Base-by-base conservation (phyloP, 768 basidiomycete genomes). In the Dentipellis fragilis region DNA sequence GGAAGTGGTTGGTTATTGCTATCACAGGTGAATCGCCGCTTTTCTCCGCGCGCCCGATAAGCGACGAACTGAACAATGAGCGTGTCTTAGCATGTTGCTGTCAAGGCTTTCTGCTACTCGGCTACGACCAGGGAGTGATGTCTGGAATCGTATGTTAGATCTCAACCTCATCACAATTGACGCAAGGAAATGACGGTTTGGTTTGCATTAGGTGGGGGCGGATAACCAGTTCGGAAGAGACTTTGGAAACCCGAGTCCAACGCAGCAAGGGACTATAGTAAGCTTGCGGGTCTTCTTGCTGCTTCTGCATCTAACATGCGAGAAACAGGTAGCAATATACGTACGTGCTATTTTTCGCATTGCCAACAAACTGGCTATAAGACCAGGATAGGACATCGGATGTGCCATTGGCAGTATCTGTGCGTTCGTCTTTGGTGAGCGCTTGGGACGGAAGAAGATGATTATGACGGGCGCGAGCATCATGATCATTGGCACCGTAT, bases 181-280 rank as follows among this genome's bases (percentile, higher is more conserved):
- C 6, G 29, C 29, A 3, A 29, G 3, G 29, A 29, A 29, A 29
- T 29, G 29, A 29, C 29, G 29, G 6, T 29, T 29, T 29, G 36
- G 19, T 22, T 29, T 16, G 17, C 5, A 19, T 12, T 42, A 71
- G 71, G 72, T 73, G 46, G 72, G 72, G 3, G 72, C 72, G n/a
- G 63, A 73, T 58, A 73, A 73, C 53, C 72, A 69, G 59, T 73
- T 72, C 54, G 72, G 71, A 29, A 62, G 49, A 17, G 72, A 73
- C 46, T 73, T 73, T 54, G 65, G 64, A 16, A 64, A 71, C 52
- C 72, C 72, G 0, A 61, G 69, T 54, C 67, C 72, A 4, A 72
- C 71, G 3, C 64, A 63, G 2, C 72, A 73, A 61, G 72, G 72
- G 34, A 68, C 69, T 0, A 73, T 73, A 23, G 72, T 73, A 58